A percentile compares a stretch with the other conserved stretches of the same genome.
Conservation (phyloP, 805 yeast species). For the Wickerhamiella kurtzmanii region DNA sequence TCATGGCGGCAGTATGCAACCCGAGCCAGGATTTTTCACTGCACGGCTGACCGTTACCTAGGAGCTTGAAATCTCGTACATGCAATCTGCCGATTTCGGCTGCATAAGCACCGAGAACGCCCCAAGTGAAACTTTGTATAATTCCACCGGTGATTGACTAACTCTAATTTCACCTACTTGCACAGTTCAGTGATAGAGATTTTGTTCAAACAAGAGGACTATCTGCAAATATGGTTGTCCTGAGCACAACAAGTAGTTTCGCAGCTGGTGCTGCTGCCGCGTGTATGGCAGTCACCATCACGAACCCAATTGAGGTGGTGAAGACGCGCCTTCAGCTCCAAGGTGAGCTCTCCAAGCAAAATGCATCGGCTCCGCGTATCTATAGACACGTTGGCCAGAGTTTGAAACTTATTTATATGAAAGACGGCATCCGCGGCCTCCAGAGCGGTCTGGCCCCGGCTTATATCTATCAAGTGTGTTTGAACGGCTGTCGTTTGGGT, state of each 20-base stretch:
- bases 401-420: slow-evolving; percentile 48
- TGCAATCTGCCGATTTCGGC: not conserved
- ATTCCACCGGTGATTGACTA: not conserved
- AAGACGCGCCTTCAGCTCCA: slow-evolving; percentile 94
- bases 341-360: slow-evolving; percentile 58
- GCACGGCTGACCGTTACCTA: not conserved
- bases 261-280: slow-evolving; percentile 90
- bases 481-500: slow-evolving; percentile 91
- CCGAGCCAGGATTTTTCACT: not conserved
- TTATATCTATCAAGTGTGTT: slow-evolving; percentile 75
- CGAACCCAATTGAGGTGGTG: slow-evolving; percentile 89
- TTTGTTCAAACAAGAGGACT: not conserved
- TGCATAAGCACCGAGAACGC: not conserved
- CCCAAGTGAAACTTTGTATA: not conserved
- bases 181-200: too few species aligned
- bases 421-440: slow-evolving; percentile 77
- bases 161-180: too few species aligned
- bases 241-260: slow-evolving; percentile 43
- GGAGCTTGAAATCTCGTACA: not conserved
- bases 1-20: too few species aligned
- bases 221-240: not conserved
- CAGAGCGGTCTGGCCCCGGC: slow-evolving; percentile 88
- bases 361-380: slow-evolving; percentile 33
- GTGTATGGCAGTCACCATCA: slow-evolving; percentile 93
- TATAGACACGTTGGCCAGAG: slow-evolving; percentile 86